Base-by-base conservation (phyloP, 2,329 filamentous ascomycete genomes). In the Incumbomyces lentus region DNA sequence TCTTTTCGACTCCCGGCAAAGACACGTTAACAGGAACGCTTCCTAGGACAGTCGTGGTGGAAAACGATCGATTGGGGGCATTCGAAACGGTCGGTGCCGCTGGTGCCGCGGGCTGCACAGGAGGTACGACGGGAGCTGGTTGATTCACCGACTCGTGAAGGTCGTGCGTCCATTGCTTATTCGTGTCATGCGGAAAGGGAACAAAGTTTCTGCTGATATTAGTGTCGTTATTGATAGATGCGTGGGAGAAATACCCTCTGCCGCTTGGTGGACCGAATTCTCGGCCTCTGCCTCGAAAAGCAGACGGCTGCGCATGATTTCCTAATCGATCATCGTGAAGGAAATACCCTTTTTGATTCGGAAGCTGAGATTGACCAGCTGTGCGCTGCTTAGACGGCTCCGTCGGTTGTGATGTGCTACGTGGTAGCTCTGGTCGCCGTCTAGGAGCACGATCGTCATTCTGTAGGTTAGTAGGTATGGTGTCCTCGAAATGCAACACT, bases 261-360 rank as follows among this genome's bases (percentile, higher is more conserved):
- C 19, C 18, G 14, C 26, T 29, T 5, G 19, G 16, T 7, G 30
- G n/a, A 29, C 33, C 42, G 13, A 13, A 29, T 4, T 79, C 86
- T 64, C 78, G 72, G 54, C 79, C 74, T 51, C 75, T 70, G 32
- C 79, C 81, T 64, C 82, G 75, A 4, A 26, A 36, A 12, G 17
- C 12, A 44, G 40, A 14, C 17, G 14, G n/a, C 18, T n/a, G 19
- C 13, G 10, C 16, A 18, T 38, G 42, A 2, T 45, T 14, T 6
- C 18, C 30, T 10, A 26, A 26, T 52, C 87, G 79, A 60, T 92
- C 86, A 62, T 96, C 92, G 65, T 96, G 90, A 79, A 96, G 88
- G 70, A 95, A 96, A 72, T 96, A 96, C 52, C 86, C 83, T 49
- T 92, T 92, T 55, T 90, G 76, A 60, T 93, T 95, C 45, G 92